Percentiles rank a stretch among this genome's conserved stretches.
These are phyloP conservation scores for Colletotrichum phormii DNA, from an alignment of 2,329 filamentous ascomycete species.

Conservation along the genomic window DNA sequence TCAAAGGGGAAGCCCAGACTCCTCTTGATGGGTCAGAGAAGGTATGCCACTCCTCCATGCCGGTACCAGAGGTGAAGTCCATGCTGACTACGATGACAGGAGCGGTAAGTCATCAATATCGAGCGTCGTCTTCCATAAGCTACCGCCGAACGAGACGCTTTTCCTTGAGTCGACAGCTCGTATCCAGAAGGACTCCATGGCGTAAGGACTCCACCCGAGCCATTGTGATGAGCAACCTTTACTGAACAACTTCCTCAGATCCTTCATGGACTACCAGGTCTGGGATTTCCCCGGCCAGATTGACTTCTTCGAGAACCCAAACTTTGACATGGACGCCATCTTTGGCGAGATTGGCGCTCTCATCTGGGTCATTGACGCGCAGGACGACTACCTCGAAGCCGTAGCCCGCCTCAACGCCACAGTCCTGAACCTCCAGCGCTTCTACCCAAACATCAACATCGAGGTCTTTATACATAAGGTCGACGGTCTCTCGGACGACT, in stretches of 20 bases:
- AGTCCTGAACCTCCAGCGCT: conserved; percentile 87
- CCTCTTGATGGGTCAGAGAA: conserved; percentile 93
- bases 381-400: conserved; percentile 96
- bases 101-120: conserved; percentile 99
- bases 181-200: conserved; percentile 94
- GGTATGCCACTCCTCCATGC: conserved; percentile 65
- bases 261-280: conserved; percentile 99
- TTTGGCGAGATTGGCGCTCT: conserved; percentile 94
- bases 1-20: conserved; percentile 82
- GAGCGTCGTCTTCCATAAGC: conserved; percentile 98
- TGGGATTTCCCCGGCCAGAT: conserved; percentile 98
- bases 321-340: conserved; percentile 91
- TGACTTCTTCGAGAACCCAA: conserved; percentile 86
- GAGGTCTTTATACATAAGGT: conserved; percentile 99
- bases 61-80: background rate
- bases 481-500: conserved; percentile 96
- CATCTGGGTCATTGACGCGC: conserved; percentile 98
- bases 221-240: background rate
- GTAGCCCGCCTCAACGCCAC: conserved; percentile 88
- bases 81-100: conserved; percentile 58
- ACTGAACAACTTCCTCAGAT: conserved; percentile 63
- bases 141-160: conserved; percentile 93
- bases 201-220: conserved; percentile 67
- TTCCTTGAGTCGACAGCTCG: conserved; percentile 95
- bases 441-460: conserved; percentile 93